These are phyloP conservation scores for Annulohypoxylon bovei DNA, from an alignment of 495 filamentous ascomycete species.

Conservation along the genomic window DNA sequence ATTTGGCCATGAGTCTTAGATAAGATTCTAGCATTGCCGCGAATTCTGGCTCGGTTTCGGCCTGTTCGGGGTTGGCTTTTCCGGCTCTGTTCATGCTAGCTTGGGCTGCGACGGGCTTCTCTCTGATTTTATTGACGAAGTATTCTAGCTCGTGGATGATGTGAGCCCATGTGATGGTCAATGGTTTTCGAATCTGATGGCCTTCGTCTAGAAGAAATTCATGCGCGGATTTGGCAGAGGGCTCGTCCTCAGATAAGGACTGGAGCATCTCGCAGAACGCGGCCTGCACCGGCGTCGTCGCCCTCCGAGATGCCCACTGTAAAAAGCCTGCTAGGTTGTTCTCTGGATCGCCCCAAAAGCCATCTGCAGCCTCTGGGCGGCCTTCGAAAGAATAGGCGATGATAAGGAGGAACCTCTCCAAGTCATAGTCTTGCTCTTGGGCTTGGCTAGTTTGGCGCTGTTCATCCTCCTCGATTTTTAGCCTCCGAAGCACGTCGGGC, in stretches of 20 bases:
- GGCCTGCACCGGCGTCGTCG: constrained; percentile 90
- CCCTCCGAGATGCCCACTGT: constrained; percentile 91
- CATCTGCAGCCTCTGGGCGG: constrained; percentile 80
- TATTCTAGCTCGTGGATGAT: constrained; percentile 89
- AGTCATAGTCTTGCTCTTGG: constrained; percentile 77
- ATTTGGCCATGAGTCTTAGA: constrained; percentile 82
- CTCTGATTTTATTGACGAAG: constrained; percentile 73
- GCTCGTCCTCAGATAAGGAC: constrained; percentile 80
- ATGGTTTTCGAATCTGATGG: constrained; percentile 75
- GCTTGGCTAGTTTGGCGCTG: constrained; percentile 77
- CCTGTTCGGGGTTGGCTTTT: constrained; percentile 62
- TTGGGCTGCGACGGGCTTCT: constrained; percentile 67
- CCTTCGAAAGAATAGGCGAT: constrained; percentile 91
- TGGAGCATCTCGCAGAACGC: constrained; percentile 96
- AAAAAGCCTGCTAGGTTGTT: constrained; percentile 92
- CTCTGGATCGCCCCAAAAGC: constrained; percentile 89
- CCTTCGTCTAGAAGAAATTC: constrained; percentile 90
- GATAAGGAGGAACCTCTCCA: constrained; percentile 91
- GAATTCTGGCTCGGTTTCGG: constrained; percentile 84
- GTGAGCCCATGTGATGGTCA: constrained; percentile 87
- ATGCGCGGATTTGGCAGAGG: constrained; percentile 83
- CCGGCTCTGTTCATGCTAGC: constrained; percentile 64
- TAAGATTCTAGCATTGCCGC: constrained; percentile 93
- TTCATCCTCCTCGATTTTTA: constrained; percentile 90
- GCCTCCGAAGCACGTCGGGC: constrained; percentile 85